These are phyloP conservation scores for Cryptococcus maquisensis DNA, from an alignment of 1,284 basidiomycete species.

Conservation along the genomic window DNA sequence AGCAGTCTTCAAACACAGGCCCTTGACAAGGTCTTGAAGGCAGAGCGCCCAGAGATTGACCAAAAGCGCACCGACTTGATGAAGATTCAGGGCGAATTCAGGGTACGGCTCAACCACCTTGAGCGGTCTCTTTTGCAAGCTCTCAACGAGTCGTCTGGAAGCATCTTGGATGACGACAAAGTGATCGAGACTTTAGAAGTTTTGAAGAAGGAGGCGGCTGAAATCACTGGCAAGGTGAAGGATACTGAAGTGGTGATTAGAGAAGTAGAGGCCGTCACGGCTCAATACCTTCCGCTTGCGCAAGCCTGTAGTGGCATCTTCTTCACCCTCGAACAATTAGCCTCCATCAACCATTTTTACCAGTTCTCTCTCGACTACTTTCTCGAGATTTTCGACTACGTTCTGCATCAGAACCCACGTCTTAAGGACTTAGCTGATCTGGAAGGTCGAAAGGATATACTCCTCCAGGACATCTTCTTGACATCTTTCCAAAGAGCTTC, in stretches of 20 bases:
- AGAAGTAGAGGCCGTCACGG: slow-evolving; percentile 92
- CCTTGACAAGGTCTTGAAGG: slow-evolving; percentile 92
- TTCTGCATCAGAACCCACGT: slow-evolving; percentile 87
- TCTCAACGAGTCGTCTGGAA: slow-evolving; percentile 93
- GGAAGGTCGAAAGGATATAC: slow-evolving; percentile 67
- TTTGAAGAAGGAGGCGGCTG: slow-evolving; percentile 93
- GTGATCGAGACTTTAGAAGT: slow-evolving; percentile 97
- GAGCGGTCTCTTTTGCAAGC: slow-evolving; percentile 93
- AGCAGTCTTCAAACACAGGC: slow-evolving; percentile 98
- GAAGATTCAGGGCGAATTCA: slow-evolving; percentile 98
- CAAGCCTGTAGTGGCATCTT: slow-evolving; percentile 96
- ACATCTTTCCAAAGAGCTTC: slow-evolving; percentile 86
- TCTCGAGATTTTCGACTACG: slow-evolving; percentile 95
- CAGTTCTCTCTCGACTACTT: slow-evolving; percentile 98
- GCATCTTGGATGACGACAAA: slow-evolving; percentile 98
- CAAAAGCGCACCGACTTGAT: slow-evolving; percentile 95
- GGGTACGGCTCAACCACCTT: slow-evolving; percentile 82
- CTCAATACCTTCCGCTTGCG: slow-evolving; percentile 89
- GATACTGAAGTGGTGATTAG: slow-evolving; percentile 94
- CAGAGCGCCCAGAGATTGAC: slow-evolving; percentile 95
- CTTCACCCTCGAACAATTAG: slow-evolving; percentile 94
- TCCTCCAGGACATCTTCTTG: slow-evolving; percentile 89
- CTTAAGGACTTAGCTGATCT: slow-evolving; percentile 74
- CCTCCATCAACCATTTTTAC: slow-evolving; percentile 95
- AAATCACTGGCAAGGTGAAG: slow-evolving; percentile 94